Percentiles rank a stretch among this genome's conserved stretches.
These are phyloP conservation scores for Taphrina deformans DNA, from an alignment of 1,139 yeast species.

Conservation along the genomic window DNA sequence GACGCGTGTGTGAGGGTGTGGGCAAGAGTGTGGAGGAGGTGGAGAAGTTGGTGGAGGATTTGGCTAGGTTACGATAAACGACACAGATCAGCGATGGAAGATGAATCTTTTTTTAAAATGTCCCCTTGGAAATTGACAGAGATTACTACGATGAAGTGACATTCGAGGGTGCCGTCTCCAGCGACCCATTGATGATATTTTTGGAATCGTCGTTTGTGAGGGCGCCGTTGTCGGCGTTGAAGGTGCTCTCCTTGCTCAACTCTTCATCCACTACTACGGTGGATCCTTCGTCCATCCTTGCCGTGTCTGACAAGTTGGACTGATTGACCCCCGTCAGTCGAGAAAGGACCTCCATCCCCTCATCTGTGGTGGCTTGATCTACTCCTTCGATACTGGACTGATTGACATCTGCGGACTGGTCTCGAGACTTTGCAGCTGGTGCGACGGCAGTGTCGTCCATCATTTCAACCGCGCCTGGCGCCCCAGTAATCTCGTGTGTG, in stretches of 20 bases:
- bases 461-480: not conserved
- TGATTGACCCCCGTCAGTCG: not conserved
- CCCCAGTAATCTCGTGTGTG: not conserved
- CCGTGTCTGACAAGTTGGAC: not conserved
- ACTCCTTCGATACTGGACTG: not conserved
- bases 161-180: not conserved
- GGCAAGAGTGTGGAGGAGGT: slow-evolving; percentile 34
- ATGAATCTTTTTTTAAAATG: not conserved
- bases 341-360: not conserved
- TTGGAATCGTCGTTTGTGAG: not conserved
- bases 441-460: not conserved
- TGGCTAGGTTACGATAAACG: slow-evolving; percentile 37
- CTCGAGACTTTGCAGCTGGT: not conserved
- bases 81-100: not conserved
- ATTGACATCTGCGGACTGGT: not conserved
- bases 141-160: not conserved
- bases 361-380: slow-evolving; percentile 1
- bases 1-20: slow-evolving; percentile 36
- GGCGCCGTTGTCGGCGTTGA: not conserved
- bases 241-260: slow-evolving; percentile 2
- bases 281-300: not conserved
- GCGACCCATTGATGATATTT: not conserved
- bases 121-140: no score
- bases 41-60: slow-evolving; percentile 37
- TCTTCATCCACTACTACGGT: not conserved